These are phyloP conservation scores for Sequoia sempervirens DNA, from an alignment of 75 land plant species.

Conservation along the genomic window DNA sequence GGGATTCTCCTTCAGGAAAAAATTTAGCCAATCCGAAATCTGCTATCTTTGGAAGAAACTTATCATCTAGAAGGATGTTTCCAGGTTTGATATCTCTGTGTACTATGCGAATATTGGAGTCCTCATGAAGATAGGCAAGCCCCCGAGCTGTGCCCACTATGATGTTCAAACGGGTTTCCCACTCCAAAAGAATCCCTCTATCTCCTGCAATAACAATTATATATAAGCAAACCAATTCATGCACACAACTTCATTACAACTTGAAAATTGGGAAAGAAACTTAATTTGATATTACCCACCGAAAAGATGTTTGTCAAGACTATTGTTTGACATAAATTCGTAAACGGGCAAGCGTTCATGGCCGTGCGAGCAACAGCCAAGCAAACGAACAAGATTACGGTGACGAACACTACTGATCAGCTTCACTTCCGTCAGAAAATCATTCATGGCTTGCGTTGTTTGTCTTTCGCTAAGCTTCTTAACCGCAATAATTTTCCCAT, in stretches of 20 bases:
- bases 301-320: conserved; percentile 10
- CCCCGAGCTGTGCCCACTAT: conserved; percentile 24
- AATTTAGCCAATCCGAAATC: conserved; percentile 23
- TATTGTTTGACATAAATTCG: conserved; percentile 14
- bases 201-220: conserved; percentile 17
- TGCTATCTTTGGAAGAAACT: not conserved
- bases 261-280: not conserved
- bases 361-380: conserved; percentile 11
- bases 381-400: conserved; percentile 14
- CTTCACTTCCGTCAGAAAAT: conserved; percentile 17
- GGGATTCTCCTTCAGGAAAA: conserved; percentile 11
- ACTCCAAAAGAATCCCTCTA: too few relatives aligned
- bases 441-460: not conserved
- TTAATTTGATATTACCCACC: not conserved
- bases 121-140: conserved; percentile 29
- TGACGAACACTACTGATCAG: conserved; percentile 14
- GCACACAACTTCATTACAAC: not conserved
- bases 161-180: too few relatives aligned
- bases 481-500: conserved; percentile 12
- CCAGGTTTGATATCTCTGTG: conserved; percentile 43
- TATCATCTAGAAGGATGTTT: conserved; percentile 10
- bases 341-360: conserved; percentile 13
- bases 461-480: conserved; percentile 7
- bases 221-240: not conserved
- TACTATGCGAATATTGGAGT: conserved; percentile 31